These are phyloP conservation scores for Trichosporon sp. DNA, from an alignment of 1,284 basidiomycete species.

Conservation along the genomic window DNA sequence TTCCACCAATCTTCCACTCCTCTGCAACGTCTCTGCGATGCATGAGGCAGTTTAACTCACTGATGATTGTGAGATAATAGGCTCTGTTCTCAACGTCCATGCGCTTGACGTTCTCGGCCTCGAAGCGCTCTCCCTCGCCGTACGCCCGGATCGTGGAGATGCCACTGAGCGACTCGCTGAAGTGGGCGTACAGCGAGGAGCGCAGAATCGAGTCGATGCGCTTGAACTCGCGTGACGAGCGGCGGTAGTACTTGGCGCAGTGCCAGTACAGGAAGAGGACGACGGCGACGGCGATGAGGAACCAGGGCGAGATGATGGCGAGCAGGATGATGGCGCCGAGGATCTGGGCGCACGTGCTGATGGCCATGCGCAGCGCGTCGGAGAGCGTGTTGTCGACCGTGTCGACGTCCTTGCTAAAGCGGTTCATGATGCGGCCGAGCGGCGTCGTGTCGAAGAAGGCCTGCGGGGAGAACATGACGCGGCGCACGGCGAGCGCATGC, in stretches of 20 bases:
- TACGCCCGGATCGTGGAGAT: constrained; percentile 84
- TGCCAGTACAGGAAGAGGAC: constrained; percentile 57
- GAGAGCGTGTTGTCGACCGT: constrained; percentile 65
- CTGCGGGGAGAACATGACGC: constrained; percentile 71
- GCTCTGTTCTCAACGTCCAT: constrained; percentile 86
- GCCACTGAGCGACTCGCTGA: constrained; percentile 81
- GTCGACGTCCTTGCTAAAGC: constrained; percentile 60
- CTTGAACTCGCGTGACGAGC: constrained; percentile 85
- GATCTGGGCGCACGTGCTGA: constrained; percentile 34
- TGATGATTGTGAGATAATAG: constrained; percentile 67
- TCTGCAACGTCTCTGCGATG: background rate
- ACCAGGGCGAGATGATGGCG: constrained; percentile 72
- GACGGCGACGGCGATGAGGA: constrained; percentile 66
- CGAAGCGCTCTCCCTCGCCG: constrained; percentile 65
- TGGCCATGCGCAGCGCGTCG: constrained; percentile 72
- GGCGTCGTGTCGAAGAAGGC: constrained; percentile 88
- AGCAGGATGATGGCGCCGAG: constrained; percentile 70
- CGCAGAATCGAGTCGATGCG: constrained; percentile 46
- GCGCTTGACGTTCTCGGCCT: constrained; percentile 66
- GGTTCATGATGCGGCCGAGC: constrained; percentile 60
- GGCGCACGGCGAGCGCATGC: constrained; percentile 58
- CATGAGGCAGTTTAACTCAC: background rate
- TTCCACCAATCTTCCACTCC: background rate
- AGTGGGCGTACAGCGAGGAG: constrained; percentile 71
- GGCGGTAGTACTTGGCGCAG: constrained; percentile 75